Evolutionary conservation across 2,329 filamentous ascomycete genomes (phyloP), one percentile per base, ranked within the genome.

Genomic region (Phialophora expanda): DNA sequence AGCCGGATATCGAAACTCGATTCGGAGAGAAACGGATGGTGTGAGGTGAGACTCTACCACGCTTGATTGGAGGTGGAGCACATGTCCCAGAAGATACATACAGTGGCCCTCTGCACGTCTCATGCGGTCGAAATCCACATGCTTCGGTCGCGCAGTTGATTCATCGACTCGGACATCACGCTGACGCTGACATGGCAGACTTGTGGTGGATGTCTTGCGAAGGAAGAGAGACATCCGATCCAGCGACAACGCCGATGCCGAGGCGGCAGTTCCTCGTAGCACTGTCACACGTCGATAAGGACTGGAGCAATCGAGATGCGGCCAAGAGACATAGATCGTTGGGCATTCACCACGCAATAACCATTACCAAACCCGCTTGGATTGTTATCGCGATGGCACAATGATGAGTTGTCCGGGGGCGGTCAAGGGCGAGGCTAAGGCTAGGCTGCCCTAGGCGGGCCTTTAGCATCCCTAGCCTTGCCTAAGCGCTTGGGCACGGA

Each of bases 1-100:
- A 51, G 51, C 65, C 48, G 61, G 66, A 66, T 66, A 64, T 66
- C 56, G 61, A 61, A 53, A 66, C 64, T 63, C 24, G 44, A 58
- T 64, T 62, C 61, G 65, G 62, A 62, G 62, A 34, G 51, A 28
- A 11, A 30, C 56, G 61, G 61, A 44, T 44, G 11, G 44, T 34
- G 44, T 51, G 50, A 56, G 58, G 46, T 53, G 48, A 54, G 58
- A 61, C 51, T 54, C 41, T 53, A 26, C 48, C 11, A n/a, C 28
- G 24, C 20, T 20, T 55, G 51, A 62, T 62, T 56, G 59, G 59
- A 56, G 59, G 59, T 50, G 28, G 12, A 46, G 26, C 24, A 46
- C 20, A 46, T 7, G 26, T 59, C 56, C 28, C 56, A 59, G n/a
- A n/a, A 59, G 56, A 59, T 48, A 50, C 24, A 51, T 30, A 59